phyloP scores from a whole-genome alignment of 768 basidiomycete species.

The Russula virescens region DNA sequence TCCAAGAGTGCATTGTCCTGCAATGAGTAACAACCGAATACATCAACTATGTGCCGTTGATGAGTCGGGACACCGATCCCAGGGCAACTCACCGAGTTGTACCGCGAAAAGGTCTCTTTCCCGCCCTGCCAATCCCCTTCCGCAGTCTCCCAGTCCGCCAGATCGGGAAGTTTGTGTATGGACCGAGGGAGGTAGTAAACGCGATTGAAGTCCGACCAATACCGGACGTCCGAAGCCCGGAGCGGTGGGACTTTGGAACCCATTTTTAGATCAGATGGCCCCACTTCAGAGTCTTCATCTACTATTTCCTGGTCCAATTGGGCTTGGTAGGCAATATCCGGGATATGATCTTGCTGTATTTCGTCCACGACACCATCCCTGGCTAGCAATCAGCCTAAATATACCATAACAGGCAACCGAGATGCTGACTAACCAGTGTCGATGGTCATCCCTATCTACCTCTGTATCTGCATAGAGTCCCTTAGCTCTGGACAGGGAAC shows the following conservation, averaged over 20 bases:
- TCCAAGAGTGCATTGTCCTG: constrained; percentile 68
- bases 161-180: constrained; percentile 57
- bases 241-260: constrained; percentile 2
- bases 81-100: constrained; percentile 44
- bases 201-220: constrained; percentile 67
- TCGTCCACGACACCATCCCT: constrained; percentile 49
- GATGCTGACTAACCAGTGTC: constrained; percentile 13
- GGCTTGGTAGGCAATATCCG: constrained; percentile 51
- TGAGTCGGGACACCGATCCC: not conserved
- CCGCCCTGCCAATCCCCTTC: constrained; percentile 55
- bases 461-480: constrained; percentile 36
- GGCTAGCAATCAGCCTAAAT: not conserved
- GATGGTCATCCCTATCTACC: constrained; percentile 25
- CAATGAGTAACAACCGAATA: not conserved
- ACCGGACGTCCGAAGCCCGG: constrained; percentile 37
- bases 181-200: constrained; percentile 61
- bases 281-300: constrained; percentile 22
- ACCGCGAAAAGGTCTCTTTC: constrained; percentile 45
- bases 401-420: not conserved
- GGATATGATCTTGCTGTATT: constrained; percentile 48
- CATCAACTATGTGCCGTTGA: not conserved
- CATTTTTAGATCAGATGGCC: not conserved
- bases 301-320: constrained; percentile 33
- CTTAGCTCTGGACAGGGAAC: constrained; percentile 44
- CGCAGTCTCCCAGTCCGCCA: constrained; percentile 46